Conservation (phyloP, 2,329 filamentous ascomycete genomes). For the Talaromyces atroroseus region DNA sequence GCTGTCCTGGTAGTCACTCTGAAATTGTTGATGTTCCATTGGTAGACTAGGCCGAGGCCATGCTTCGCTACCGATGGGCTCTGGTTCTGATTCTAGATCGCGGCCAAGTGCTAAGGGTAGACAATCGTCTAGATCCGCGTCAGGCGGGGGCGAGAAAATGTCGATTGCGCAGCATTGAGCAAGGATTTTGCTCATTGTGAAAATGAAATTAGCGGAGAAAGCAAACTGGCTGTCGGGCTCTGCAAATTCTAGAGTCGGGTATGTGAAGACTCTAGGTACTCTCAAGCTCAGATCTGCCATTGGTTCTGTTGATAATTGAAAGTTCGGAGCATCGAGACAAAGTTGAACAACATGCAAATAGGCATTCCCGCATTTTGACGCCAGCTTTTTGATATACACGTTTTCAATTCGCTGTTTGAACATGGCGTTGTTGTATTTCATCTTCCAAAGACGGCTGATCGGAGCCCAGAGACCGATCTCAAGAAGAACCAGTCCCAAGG, state of each 20-base stretch:
- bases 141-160: conserved; percentile 36
- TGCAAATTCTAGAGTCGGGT: conserved; percentile 38
- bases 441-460: conserved; percentile 57
- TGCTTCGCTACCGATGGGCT: conserved; percentile 17
- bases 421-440: conserved; percentile 57
- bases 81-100: conserved; percentile 23
- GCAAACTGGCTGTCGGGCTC: conserved; percentile 37
- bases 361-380: conserved; percentile 57
- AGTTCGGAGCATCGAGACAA: conserved; percentile 56
- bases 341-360: conserved; percentile 59
- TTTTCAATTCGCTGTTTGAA: conserved; percentile 61
- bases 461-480: conserved; percentile 62
- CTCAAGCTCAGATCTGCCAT: conserved; percentile 38
- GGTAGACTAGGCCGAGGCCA: conserved; percentile 1
- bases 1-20: conserved; percentile 17
- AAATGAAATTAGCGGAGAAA: conserved; percentile 42
- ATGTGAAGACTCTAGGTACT: conserved; percentile 37
- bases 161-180: conserved; percentile 40
- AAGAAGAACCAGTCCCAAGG: conserved; percentile 55
- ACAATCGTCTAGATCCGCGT: conserved; percentile 38
- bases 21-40: conserved; percentile 16
- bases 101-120: conserved; percentile 37
- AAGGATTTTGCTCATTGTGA: conserved; percentile 37
- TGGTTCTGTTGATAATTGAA: conserved; percentile 37
- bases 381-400: conserved; percentile 57